Conservation (phyloP, 2,329 filamentous ascomycete species). For the Fusarium tupiense region DNA sequence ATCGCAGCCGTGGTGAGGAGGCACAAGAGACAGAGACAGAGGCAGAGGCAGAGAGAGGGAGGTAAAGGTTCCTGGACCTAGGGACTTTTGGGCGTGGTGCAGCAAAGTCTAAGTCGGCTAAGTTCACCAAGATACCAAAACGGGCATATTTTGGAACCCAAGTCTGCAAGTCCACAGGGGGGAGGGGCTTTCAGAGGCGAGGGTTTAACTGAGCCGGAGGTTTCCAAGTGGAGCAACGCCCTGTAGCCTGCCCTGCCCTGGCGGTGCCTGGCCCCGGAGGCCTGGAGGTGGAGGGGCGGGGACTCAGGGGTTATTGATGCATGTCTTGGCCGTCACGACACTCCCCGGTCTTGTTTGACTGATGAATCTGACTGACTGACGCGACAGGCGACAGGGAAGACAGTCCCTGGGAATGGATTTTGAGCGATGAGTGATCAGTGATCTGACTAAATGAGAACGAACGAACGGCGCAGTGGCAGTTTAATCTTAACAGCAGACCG, state of each 20-base stretch:
- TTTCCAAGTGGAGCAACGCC: constrained; percentile 32
- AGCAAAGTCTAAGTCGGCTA: constrained; percentile 3
- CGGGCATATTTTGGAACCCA: constrained; percentile 21
- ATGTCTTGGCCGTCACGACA: constrained; percentile 35
- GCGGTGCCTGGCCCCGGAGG: background rate
- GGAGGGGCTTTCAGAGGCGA: constrained; percentile 27
- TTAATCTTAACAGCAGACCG: constrained; percentile 11
- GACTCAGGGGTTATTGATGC: constrained; percentile 34
- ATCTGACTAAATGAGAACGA: constrained; percentile 16
- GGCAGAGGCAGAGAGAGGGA: background rate
- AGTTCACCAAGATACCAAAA: constrained; percentile 25
- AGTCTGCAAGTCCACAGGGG: constrained; percentile 36
- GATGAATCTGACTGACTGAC: constrained; percentile 9
- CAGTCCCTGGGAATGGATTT: constrained; percentile 13
- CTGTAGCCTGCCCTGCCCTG: background rate
- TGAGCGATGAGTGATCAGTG: constrained; percentile 10
- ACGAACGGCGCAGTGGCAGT: background rate
- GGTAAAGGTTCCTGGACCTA: constrained; percentile 5
- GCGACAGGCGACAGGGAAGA: background rate
- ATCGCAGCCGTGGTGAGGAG: constrained; percentile 29
- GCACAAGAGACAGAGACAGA: constrained; percentile 1
- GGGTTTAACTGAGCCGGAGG: constrained; percentile 29
- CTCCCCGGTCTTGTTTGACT: constrained; percentile 6
- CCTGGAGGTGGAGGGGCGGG: constrained; percentile 19
- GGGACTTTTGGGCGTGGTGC: constrained; percentile 23